These are phyloP conservation scores for Monosporascus ibericus DNA, from an alignment of 2,329 filamentous ascomycete genomes.

Conservation along the genomic window DNA sequence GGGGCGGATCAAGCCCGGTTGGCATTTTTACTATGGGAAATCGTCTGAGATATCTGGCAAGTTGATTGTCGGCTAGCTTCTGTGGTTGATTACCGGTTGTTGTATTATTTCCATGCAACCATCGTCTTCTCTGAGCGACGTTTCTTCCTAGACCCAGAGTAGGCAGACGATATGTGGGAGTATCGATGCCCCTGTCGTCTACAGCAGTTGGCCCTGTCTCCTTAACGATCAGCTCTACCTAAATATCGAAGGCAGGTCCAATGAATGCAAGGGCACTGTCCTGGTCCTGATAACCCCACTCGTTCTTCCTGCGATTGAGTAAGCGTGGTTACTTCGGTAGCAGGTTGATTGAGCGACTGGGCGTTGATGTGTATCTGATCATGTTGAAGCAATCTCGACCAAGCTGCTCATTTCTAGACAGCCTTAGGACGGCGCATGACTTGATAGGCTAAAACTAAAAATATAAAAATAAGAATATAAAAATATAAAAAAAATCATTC, in stretches of 20 bases:
- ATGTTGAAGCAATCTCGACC: background rate
- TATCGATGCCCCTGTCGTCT: conserved; percentile 69
- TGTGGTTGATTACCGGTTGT: conserved; percentile 13
- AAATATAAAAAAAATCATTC: too few species aligned
- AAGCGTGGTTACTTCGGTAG: conserved; percentile 33
- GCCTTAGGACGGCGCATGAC: too few species aligned
- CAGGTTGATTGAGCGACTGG: conserved; percentile 10
- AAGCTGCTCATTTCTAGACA: conserved; percentile 3
- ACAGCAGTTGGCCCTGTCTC: conserved; percentile 60
- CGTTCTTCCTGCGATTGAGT: conserved; percentile 55
- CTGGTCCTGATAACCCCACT: conserved; percentile 56
- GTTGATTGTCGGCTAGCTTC: conserved; percentile 51
- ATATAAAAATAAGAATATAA: too few species aligned
- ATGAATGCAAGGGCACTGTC: conserved; percentile 54
- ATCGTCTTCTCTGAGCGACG: conserved; percentile 34
- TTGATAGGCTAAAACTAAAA: too few species aligned
- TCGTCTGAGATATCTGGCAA: conserved; percentile 72
- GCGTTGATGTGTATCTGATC: conserved; percentile 1
- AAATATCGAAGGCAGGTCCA: conserved; percentile 73
- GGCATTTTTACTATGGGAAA: conserved; percentile 84
- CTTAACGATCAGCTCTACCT: conserved; percentile 67
- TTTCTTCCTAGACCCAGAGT: conserved; percentile 66
- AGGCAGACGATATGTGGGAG: conserved; percentile 74
- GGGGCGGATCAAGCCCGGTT: conserved; percentile 70
- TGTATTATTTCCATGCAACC: conserved; percentile 21